A percentile compares a stretch with the other conserved stretches of the same genome.
Evolutionary conservation across 2,329 filamentous ascomycete genomes (phyloP).

Genomic region (Chrysoporthe deuterocubensis): DNA sequence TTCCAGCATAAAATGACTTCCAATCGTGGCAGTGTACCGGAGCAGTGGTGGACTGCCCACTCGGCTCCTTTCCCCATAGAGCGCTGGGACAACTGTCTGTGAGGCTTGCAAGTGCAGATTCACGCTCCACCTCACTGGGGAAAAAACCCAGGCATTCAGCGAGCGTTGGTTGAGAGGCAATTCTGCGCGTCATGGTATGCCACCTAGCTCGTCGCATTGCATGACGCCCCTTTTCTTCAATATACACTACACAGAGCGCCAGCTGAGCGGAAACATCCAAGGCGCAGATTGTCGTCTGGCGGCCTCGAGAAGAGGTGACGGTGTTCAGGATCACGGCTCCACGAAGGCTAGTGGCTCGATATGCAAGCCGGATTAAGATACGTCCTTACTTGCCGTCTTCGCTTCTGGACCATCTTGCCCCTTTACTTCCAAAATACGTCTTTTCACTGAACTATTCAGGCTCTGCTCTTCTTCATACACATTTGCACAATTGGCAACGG

Average conservation of each 20-base stretch:
- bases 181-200: neutral
- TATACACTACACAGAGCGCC: neutral
- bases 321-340: no score
- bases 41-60: neutral
- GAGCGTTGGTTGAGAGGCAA: neutral
- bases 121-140: neutral
- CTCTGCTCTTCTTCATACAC: neutral
- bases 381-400: neutral
- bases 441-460: neutral
- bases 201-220: neutral
- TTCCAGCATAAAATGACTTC: neutral
- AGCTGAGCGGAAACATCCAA: neutral
- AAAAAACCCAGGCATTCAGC: neutral
- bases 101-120: neutral
- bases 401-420: neutral
- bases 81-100: neutral
- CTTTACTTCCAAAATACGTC: neutral
- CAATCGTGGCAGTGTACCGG: neutral
- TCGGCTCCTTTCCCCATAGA: neutral
- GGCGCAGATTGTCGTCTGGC: neutral
- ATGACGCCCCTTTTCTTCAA: neutral
- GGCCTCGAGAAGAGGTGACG: neutral
- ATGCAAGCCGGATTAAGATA: no score
- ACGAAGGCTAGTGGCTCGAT: no score
- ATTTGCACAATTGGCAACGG: neutral